Base-by-base conservation (phyloP, 495 filamentous ascomycete genomes). In the Xylaria acuta region DNA sequence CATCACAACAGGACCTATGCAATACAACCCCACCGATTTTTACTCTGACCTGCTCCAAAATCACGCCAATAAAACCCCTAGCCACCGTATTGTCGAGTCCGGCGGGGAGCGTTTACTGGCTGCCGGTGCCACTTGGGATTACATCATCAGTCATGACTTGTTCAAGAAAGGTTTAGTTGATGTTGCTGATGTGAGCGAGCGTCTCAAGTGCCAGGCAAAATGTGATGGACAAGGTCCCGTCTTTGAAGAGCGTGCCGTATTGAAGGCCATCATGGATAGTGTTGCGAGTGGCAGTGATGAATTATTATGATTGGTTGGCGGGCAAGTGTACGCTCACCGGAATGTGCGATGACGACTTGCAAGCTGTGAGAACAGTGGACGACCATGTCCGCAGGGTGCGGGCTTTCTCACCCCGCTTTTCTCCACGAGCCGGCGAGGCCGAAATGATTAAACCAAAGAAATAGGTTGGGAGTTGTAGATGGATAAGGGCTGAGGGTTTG, bases 151-250 rank as follows among this genome's bases (percentile, higher is more conserved):
- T 30, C 94, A 98, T 82, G 90, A 92, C 27, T 80, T 96, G 32
- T 97, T 91, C 76, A 90, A 92, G 77, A 84, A 86, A 38, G 96
- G 95, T 0, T 82, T 92, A n/a, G 92, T 98, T 25, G 93, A 99
- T 80, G 89, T 99, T 51, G 91, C 84, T 51, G 86, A 90, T 76
- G 91, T 99, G 49, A 91, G 88, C 73, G 91, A 94, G 73, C 82
- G 89, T 30, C 79, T 99, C 49, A 93, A 93, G 84, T 85, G 84
- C 2, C 82, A 87, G 76, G 92, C 93, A n/a, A 90, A 92, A 80
- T 98, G 95, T 77, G 91, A 97, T 84, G 95, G 95, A 8, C 90
- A 92, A 75, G 95, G 95, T 0, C 95, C 95, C 5, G 94, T 94
- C 22, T 98, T 97, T 79, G 91, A 92, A 71, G 95, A 97, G 80